A percentile compares a stretch with the other conserved stretches of the same genome.
phyloP scores from a whole-genome alignment of 75 land plant genomes.

The Chamaecyparis obtusa region DNA sequence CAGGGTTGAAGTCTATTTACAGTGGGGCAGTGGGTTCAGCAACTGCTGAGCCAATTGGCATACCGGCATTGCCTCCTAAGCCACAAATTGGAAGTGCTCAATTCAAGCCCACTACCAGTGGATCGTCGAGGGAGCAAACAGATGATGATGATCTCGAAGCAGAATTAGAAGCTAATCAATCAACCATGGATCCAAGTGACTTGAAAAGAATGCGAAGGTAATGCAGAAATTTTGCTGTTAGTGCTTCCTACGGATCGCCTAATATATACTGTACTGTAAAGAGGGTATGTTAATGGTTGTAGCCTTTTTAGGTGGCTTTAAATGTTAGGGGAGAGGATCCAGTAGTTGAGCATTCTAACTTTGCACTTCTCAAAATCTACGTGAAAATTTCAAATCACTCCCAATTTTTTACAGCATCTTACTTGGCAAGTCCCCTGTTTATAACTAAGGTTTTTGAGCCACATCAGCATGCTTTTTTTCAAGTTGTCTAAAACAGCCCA shows the following conservation, averaged over 20 bases:
- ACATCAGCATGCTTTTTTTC: too few species aligned
- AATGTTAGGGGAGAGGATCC: not conserved
- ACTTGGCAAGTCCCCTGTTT: too few species aligned
- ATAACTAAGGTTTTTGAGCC: too few species aligned
- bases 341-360: too few species aligned
- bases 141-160: slow-evolving; percentile 54
- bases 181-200: slow-evolving; percentile 49
- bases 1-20: not conserved
- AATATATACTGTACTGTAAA: not conserved
- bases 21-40: not conserved
- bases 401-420: too few species aligned
- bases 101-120: slow-evolving; percentile 44
- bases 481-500: too few species aligned
- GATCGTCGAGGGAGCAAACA: slow-evolving; percentile 58
- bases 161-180: slow-evolving; percentile 42
- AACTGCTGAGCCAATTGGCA: slow-evolving; percentile 21
- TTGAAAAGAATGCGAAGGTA: slow-evolving; percentile 74
- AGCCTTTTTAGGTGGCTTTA: not conserved
- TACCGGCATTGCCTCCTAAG: slow-evolving; percentile 32
- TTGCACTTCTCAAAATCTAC: too few species aligned
- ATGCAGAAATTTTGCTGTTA: not conserved
- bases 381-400: too few species aligned
- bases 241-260: not conserved
- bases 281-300: not conserved
- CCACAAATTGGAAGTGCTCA: slow-evolving; percentile 20